Evolutionary conservation across 2,329 filamentous ascomycete genomes (phyloP), one percentile per base, ranked within the genome.

Genomic region (Purpureocillium lavendulum): DNA sequence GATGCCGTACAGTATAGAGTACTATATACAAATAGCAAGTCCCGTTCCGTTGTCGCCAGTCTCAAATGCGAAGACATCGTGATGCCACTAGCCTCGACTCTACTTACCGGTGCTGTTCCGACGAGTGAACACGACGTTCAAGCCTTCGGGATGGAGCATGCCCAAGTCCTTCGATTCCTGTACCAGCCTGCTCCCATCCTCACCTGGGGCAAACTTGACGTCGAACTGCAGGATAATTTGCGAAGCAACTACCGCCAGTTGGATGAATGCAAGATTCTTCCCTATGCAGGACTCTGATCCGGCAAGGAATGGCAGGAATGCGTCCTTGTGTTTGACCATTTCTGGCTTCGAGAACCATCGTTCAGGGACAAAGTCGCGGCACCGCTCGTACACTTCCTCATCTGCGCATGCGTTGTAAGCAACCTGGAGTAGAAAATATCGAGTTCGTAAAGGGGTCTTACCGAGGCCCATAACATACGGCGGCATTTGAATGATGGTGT

Each of bases 401-500:
- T 38, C 36, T 38, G 29, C 10, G 21, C 5, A 10, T 26, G 6
- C 10, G 21, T 26, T 26, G 10, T 5, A 26, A 26, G 21, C 29
- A 6, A 30, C 29, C 11, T 12, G 29, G n/a, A 13, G 29, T 14
- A 14, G 29, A 6, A 30, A 8, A 29, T 12, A 29, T 29, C 26
- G n/a, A n/a, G n/a, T n/a, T n/a, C n/a, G n/a, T n/a, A n/a, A 38
- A 12, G 12, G 3, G 12, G 10, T 13, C 31, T 17, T 38, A 44
- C 42, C 42, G 34, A 34, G 31, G 13, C 35, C 34, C 35, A 56
- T 45, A 2, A 50, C 52, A 31, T 56, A 49, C 2, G 46, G 46
- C 1, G 58, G 57, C 12, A 57, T 35, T 8, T 51, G 49, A 18
- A 58, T 46, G 14, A 57, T 55, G 4, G 51, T 53, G 38, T 56